Evolutionary conservation across 495 filamentous ascomycete genomes (phyloP).

Genomic region (Talaromyces borbonicus): DNA sequence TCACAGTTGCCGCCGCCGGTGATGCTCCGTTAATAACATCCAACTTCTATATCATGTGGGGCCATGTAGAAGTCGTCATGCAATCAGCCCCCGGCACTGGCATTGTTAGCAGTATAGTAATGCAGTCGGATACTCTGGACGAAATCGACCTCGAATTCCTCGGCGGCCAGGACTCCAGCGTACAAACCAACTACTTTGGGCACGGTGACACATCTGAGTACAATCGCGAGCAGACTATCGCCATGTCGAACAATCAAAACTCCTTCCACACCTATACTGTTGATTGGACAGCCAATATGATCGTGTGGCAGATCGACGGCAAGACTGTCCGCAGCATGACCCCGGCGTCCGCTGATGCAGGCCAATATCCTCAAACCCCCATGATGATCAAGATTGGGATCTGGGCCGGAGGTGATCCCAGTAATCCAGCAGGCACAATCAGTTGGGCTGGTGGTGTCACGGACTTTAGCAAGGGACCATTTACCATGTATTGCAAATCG

Average conservation of each 20-base stretch:
- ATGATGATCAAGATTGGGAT: slow-evolving; percentile 75
- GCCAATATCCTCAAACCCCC: slow-evolving; percentile 74
- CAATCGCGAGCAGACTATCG: slow-evolving; percentile 51
- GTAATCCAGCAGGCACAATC: slow-evolving; percentile 56
- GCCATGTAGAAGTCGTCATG: slow-evolving; percentile 46
- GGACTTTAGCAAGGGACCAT: slow-evolving; percentile 71
- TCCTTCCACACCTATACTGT: slow-evolving; percentile 76
- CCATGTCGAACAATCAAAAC: slow-evolving; percentile 38
- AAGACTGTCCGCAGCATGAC: slow-evolving; percentile 56
- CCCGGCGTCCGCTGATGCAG: slow-evolving; percentile 51
- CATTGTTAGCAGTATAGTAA: slow-evolving; percentile 67
- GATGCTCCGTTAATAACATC: slow-evolving; percentile 76
- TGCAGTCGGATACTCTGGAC: slow-evolving; percentile 77
- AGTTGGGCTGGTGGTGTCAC: slow-evolving; percentile 77
- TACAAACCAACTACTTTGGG: slow-evolving; percentile 80
- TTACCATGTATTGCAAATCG: slow-evolving; percentile 71
- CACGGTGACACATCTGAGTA: slow-evolving; percentile 63
- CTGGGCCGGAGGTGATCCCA: slow-evolving; percentile 77
- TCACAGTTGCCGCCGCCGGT: slow-evolving; percentile 73
- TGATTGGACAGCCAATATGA: slow-evolving; percentile 62
- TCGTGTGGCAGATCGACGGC: slow-evolving; percentile 69
- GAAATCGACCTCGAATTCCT: slow-evolving; percentile 90
- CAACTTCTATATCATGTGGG: slow-evolving; percentile 69
- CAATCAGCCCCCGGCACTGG: slow-evolving; percentile 53
- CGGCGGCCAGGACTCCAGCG: slow-evolving; percentile 50